Evolutionary conservation across 495 filamentous ascomycete genomes (phyloP), one percentile per base, ranked within the genome.

Genomic region (Arthonia radiata): DNA sequence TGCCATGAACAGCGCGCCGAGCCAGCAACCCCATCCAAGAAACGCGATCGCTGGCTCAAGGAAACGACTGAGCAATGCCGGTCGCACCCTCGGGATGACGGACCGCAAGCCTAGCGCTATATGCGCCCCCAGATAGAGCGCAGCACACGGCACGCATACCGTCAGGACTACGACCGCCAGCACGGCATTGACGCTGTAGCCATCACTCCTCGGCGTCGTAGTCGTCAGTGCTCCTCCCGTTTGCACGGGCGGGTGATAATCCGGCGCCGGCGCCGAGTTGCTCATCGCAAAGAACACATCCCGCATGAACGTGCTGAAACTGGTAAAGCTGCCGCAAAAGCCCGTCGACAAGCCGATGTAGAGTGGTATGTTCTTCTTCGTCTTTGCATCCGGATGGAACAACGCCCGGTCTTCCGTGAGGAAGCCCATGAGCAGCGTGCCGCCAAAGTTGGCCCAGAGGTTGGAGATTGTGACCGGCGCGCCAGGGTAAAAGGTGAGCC

Each of bases 341-440:
- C 86, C 86, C 2, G 78, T 89, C 0, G 83, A 67, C 1, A 97
- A 65, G 12, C 86, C 86, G 30, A 93, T 76, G 43, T 86, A 93
- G 0, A 92, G 57, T 0, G 82, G 81, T 24, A 86, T 70, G 2
- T 74, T 71, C 48, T 86, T 89, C 45, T 82, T 90, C 8, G 37
- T 31, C 24, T 43, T 44, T 4, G 15, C 17, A 24, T 9, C 23
- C 32, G 62, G 52, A 30, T 59, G 57, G 48, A 91, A 91, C 15
- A 91, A 50, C 36, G 60, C 67, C 35, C 61, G 54, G 40, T 90
- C 81, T 50, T 92, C 75, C 13, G 61, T 46, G 9, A 97, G 51
- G 42, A 90, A 89, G 12, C 86, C 83, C 63, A 97, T 70, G 24
- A 92, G 31, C 0, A 90, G 37, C 30, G 68, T 69, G 6, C 86